phyloP scores from a whole-genome alignment of 164 flowering plant genomes.

The grape (Vitis vinifera) region DNA sequence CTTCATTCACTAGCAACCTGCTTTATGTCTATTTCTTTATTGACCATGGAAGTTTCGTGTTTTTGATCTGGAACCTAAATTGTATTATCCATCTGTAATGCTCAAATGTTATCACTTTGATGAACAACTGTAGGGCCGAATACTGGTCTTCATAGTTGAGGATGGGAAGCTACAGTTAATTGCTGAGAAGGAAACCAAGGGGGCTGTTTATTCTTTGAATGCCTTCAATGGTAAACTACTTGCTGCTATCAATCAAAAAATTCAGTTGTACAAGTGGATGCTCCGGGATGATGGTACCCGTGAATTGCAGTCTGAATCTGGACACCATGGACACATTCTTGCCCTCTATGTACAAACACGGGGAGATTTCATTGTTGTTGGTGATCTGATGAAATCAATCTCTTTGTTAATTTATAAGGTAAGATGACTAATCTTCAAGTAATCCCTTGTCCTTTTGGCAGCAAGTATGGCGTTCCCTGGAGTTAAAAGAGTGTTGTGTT shows the following conservation, averaged over 20 bases:
- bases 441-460: not conserved
- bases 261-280: conserved; percentile 96
- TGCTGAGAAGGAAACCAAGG: conserved; percentile 97
- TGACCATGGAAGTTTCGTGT: no score
- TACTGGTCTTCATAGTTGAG: conserved; percentile 85
- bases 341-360: conserved; percentile 95
- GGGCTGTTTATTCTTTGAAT: conserved; percentile 86
- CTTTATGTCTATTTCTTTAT: no score
- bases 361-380: conserved; percentile 97
- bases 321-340: conserved; percentile 97
- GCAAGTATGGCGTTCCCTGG: no score
- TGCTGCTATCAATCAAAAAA: conserved; percentile 96
- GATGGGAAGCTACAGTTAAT: conserved; percentile 88
- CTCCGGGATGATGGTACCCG: conserved; percentile 92
- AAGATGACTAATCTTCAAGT: conserved; percentile 5
- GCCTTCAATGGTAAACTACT: conserved; percentile 94
- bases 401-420: conserved; percentile 93
- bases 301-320: conserved; percentile 92
- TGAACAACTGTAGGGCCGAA: conserved; percentile 64
- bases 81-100: not conserved
- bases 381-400: conserved; percentile 96
- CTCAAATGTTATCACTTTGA: not conserved
- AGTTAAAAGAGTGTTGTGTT: no score
- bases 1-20: no score
- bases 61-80: no score